Evolutionary conservation across 164 flowering plant genomes (phyloP).

Genomic region (Magnolia changhungtana): DNA sequence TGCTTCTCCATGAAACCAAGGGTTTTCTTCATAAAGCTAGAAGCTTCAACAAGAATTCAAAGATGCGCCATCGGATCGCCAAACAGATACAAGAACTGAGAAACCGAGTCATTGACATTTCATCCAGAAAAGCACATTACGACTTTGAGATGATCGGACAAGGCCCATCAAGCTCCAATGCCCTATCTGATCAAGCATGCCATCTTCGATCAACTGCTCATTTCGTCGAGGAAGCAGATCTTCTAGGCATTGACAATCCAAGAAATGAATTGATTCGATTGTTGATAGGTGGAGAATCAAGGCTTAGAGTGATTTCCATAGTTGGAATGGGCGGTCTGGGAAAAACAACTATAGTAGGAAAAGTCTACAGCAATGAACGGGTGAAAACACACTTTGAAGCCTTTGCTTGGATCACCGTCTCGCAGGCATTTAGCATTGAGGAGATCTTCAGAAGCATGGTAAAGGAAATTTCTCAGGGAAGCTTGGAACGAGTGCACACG

Average conservation of each 20-base stretch:
- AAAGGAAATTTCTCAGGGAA: neutral
- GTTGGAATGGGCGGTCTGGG: constrained; percentile 65
- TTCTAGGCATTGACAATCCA: neutral
- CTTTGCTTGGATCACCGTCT: constrained; percentile 50
- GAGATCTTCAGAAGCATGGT: constrained; percentile 10
- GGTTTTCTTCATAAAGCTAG: neutral
- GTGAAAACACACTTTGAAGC: constrained; percentile 23
- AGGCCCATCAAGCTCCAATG: neutral
- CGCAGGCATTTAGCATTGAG: constrained; percentile 21
- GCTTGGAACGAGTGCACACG: constrained; percentile 32
- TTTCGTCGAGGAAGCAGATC: neutral
- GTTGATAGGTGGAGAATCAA: neutral
- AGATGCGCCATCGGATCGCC: neutral
- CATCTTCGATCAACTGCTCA: neutral
- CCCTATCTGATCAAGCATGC: neutral
- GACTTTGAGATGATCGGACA: neutral
- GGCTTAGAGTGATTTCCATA: constrained; percentile 27
- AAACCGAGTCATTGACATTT: neutral
- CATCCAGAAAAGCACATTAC: neutral
- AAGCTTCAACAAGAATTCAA: too few relatives aligned
- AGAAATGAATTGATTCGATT: neutral
- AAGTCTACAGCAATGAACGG: constrained; percentile 24
- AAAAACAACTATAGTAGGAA: constrained; percentile 45
- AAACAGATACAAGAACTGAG: neutral
- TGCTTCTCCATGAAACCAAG: neutral